Evolutionary conservation across 129 eudicot genomes (phyloP).

Genomic region (Solidago caesia): DNA sequence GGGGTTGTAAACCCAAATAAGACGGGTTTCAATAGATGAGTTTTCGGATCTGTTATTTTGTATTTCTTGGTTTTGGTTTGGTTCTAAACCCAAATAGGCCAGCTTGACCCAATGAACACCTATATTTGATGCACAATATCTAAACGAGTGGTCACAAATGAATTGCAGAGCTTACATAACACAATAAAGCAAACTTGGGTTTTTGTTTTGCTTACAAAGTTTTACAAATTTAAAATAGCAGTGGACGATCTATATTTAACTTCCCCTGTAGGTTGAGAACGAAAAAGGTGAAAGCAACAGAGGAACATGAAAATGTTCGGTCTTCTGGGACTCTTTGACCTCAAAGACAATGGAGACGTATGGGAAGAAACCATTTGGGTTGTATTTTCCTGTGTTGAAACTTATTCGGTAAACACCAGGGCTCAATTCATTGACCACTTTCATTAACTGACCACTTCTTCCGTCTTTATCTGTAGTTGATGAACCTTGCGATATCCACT

Average conservation of each 20-base stretch:
- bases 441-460: slow-evolving; percentile 74
- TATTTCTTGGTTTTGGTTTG: too few relatives aligned
- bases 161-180: slow-evolving; percentile 3
- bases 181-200: neutral
- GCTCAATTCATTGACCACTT: slow-evolving; percentile 48
- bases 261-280: slow-evolving; percentile 75
- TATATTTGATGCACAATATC: too few relatives aligned
- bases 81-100: too few relatives aligned
- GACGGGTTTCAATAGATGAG: neutral
- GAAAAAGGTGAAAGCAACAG: slow-evolving; percentile 45
- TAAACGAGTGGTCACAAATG: neutral
- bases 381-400: slow-evolving; percentile 82
- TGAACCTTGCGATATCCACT: slow-evolving; percentile 55
- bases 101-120: too few relatives aligned
- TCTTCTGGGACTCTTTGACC: slow-evolving; percentile 74
- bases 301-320: slow-evolving; percentile 94
- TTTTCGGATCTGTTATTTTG: neutral
- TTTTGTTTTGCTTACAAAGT: neutral
- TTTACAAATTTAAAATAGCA: neutral
- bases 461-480: slow-evolving; percentile 88
- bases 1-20: neutral
- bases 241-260: slow-evolving; percentile 35
- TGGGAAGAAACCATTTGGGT: slow-evolving; percentile 80
- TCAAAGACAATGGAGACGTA: slow-evolving; percentile 76
- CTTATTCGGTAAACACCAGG: slow-evolving; percentile 84